Evolutionary conservation across 208 protist species (phyloP).

Genomic region (Wallacemonas sp.): DNA sequence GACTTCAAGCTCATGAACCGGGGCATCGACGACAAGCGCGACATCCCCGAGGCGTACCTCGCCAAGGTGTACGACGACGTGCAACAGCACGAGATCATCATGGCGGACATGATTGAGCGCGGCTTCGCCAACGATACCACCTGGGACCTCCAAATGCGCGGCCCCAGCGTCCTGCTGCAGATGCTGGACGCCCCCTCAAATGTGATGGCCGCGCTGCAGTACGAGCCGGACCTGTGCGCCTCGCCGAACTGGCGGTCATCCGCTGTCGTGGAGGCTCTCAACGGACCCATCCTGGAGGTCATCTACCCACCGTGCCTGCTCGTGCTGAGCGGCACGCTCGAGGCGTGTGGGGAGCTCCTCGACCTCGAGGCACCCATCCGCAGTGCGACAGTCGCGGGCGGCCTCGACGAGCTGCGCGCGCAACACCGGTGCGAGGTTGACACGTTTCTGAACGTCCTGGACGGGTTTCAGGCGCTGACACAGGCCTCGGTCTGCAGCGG

Average conservation of each 20-base stretch:
- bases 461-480: constrained; percentile 31
- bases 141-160: constrained; percentile 77
- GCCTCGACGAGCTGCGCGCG: constrained; percentile 25
- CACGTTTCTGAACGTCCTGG: constrained; percentile 30
- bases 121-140: constrained; percentile 83
- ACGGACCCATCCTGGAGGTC: constrained; percentile 33
- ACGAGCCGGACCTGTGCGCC: constrained; percentile 17
- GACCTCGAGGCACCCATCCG: constrained; percentile 17
- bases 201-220: constrained; percentile 2
- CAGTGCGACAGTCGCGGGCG: constrained; percentile 19
- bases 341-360: constrained; percentile 32
- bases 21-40: constrained; percentile 94
- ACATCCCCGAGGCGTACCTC: constrained; percentile 90
- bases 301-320: constrained; percentile 59
- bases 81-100: constrained; percentile 88
- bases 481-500: constrained; percentile 22
- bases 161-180: constrained; percentile 18
- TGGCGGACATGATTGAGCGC: constrained; percentile 86
- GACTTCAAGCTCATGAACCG: constrained; percentile 96
- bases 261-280: neutral
- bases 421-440: constrained; percentile 26
- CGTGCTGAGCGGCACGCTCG: constrained; percentile 54
- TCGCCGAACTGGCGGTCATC: neutral
- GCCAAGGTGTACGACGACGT: constrained; percentile 94
- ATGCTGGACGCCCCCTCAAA: constrained; percentile 7